Percentiles rank a stretch among this genome's conserved stretches.
Evolutionary conservation across 257 asterid genomes (phyloP).

Genomic region (Nicotiana sylvestris): DNA sequence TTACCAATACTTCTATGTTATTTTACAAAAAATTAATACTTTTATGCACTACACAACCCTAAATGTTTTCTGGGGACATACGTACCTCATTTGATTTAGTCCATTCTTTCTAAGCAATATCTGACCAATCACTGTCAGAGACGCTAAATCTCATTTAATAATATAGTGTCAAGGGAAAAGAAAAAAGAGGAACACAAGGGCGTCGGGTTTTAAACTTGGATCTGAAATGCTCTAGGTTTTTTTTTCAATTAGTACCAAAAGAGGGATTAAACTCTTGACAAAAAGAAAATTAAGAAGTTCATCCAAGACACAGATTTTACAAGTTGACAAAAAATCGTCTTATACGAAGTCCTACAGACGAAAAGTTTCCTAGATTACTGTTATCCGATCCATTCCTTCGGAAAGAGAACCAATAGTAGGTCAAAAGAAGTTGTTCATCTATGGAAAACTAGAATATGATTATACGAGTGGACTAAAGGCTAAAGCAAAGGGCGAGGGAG

Average conservation of each 20-base stretch:
- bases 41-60: no score
- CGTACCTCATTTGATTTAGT: not conserved
- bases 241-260: not conserved
- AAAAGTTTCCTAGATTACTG: not conserved
- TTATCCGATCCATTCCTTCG: not conserved
- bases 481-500: not conserved
- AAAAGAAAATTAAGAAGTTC: no score
- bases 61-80: not conserved
- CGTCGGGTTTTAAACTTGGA: not conserved
- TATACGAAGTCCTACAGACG: not conserved
- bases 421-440: not conserved
- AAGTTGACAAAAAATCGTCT: not conserved
- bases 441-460: not conserved
- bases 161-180: not conserved
- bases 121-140: not conserved
- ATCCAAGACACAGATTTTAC: no score
- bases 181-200: not conserved
- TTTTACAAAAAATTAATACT: not conserved
- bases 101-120: not conserved
- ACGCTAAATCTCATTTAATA: not conserved
- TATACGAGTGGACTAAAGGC: not conserved
- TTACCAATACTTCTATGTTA: not conserved
- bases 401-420: not conserved
- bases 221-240: not conserved
- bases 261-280: not conserved